Base-by-base conservation (phyloP, 2,329 filamentous ascomycete species). In the Madurella mycetomatis region DNA sequence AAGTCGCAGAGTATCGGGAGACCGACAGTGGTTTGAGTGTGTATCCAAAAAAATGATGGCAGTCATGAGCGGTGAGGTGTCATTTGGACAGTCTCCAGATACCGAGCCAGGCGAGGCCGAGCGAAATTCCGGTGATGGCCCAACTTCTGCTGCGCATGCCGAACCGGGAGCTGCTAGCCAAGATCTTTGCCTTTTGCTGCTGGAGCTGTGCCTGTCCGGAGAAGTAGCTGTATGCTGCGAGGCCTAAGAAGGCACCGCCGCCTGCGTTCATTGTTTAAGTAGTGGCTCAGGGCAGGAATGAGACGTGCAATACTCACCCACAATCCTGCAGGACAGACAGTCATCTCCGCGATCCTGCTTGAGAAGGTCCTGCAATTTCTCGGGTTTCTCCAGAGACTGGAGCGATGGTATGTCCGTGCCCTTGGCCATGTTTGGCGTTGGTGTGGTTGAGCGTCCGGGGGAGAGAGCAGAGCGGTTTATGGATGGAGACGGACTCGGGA, bases 221-320 rank as follows among this genome's bases (percentile, higher is more conserved):
- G 57, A 84, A 76, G 72, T 91, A 92, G 69, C 84, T 91, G 72
- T 92, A 94, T 1, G 78, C 84, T 3, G 84, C 88, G 15, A 92
- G 81, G 1, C 86, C 87, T 53, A 90, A 75, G 60, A 94, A 90
- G 1, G 88, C 86, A 40, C 84, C 79, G 65, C 87, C 86, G 43
- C 88, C 88, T 92, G 62, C 53, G 18, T 3, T 19, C 9, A 5
- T 31, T 19, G 31, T 44, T 8, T 56, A n/a, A 54, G 50, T 11
- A 41, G 39, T 25, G 41, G 41, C 9, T 43, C 13, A 16, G 19
- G 12, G 15, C 15, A 54, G 12, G 18, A 15, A 19, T 30, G 39
- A 42, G 48, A 32, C 43, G 53, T 32, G 41, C 55, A 4, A 4
- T 15, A 75, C 79, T 65, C 72, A 90, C 88, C 88, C 50, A 90